Base-by-base conservation (phyloP, 2,329 filamentous ascomycete genomes). In the Arthrobotrys musiformis region DNA sequence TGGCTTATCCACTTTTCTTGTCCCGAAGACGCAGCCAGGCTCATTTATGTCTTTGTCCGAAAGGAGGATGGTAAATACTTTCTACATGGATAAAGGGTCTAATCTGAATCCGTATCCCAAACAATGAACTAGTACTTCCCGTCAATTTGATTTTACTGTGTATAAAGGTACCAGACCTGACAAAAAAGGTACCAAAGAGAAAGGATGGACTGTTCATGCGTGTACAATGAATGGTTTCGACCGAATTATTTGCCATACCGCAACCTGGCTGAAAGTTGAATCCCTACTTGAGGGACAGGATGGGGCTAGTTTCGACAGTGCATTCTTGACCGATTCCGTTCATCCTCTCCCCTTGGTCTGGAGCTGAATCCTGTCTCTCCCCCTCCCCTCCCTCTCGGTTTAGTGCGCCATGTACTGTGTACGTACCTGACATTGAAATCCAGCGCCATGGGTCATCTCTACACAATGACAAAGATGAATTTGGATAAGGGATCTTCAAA, bases 261-360 rank as follows among this genome's bases (percentile, higher is more conserved):
- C 26, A 28, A 26, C 2, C 46, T 26, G 7, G 33, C 30, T 37
- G 1, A 9, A 58, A 24, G 40, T 24, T 33, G 30, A 40, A 58
- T 9, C 1, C 28, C 13, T 17, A 24, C 50, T n/a, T n/a, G n/a
- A n/a, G n/a, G n/a, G 33, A 56, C 64, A 17, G 50, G 58, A 19
- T 15, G 4, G 35, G 70, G 54, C 48, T 44, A 42, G 64, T 60
- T 52, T 52, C 15, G 48, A 30, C 24, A n/a, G 13, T 8, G 9
- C 11, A 26, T 30, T 17, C 48, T 48, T 76, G 61, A 63, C 64
- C 72, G 48, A 70, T 76, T 70, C 48, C 64, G 64, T 69, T 64
- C 44, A 37, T 50, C n/a, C 35, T 66, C 44, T 58, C 40, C 48
- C 15, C 60, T 19, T 37, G 58, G 69, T 66, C 58, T 46, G 44